A percentile compares a stretch with the other conserved stretches of the same genome.
Evolutionary conservation across 192 early-diverging fungal species (phyloP).

Genomic region (Geranomyces variabilis): DNA sequence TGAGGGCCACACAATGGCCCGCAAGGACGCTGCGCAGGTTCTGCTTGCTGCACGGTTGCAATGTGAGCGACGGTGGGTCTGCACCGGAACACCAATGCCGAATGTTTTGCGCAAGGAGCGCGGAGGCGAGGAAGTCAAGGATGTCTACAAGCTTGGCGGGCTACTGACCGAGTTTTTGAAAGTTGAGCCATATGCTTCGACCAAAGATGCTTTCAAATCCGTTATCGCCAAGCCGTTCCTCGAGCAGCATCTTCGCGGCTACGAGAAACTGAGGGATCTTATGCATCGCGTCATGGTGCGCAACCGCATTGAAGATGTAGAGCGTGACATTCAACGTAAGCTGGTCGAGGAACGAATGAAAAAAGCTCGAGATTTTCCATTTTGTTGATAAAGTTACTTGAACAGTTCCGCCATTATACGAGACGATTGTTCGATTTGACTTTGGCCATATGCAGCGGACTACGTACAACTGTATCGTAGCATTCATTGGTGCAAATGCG

Average conservation of each 20-base stretch:
- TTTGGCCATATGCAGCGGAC: slow-evolving; percentile 56
- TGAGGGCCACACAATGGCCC: slow-evolving; percentile 76
- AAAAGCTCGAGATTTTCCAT: too few relatives aligned
- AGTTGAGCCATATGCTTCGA: slow-evolving; percentile 64
- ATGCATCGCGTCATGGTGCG: slow-evolving; percentile 78
- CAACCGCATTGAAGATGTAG: slow-evolving; percentile 60
- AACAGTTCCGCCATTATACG: slow-evolving; percentile 65
- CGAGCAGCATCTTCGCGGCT: slow-evolving; percentile 50
- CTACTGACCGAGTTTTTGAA: slow-evolving; percentile 64
- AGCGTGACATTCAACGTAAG: slow-evolving; percentile 51
- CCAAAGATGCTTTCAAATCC: slow-evolving; percentile 47
- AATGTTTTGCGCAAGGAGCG: slow-evolving; percentile 20
- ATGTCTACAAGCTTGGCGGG: slow-evolving; percentile 61
- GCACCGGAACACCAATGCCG: slow-evolving; percentile 62
- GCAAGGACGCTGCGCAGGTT: slow-evolving; percentile 44
- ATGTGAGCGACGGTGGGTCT: slow-evolving; percentile 67
- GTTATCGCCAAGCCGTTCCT: slow-evolving; percentile 61
- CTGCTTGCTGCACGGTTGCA: slow-evolving; percentile 62
- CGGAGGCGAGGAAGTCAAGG: slow-evolving; percentile 41
- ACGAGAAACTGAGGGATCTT: slow-evolving; percentile 52
- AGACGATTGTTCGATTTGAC: slow-evolving; percentile 46
- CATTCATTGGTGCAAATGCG: slow-evolving; percentile 73
- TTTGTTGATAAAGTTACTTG: neutral
- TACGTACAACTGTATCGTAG: slow-evolving; percentile 61
- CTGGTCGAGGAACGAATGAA: neutral